These are phyloP conservation scores for Podospora tetraspora DNA, from an alignment of 495 filamentous ascomycete species.

Conservation along the genomic window DNA sequence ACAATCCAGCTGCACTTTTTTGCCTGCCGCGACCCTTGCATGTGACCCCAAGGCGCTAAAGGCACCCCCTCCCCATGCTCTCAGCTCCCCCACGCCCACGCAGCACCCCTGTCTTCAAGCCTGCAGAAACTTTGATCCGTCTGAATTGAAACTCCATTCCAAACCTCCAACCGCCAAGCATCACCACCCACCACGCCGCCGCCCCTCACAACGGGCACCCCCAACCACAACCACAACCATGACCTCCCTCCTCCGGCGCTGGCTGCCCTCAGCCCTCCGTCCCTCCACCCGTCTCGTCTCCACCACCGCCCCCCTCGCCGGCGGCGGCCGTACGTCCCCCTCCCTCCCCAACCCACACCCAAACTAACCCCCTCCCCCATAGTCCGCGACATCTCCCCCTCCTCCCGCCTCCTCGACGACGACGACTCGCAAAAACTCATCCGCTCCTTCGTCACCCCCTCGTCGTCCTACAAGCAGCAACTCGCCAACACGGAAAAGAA, in stretches of 20 bases:
- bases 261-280: background rate
- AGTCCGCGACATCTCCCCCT: background rate
- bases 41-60: background rate
- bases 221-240: background rate
- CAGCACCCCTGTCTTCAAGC: conserved; percentile 1
- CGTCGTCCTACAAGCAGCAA: conserved; percentile 4
- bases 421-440: conserved; percentile 5
- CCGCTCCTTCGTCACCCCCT: conserved; percentile 1
- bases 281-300: background rate
- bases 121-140: conserved; percentile 10
- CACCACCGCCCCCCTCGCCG: background rate
- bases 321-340: background rate
- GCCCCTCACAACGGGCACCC: background rate
- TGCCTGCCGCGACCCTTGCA: conserved; percentile 4
- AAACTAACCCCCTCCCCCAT: too few species aligned
- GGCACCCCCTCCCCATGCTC: background rate
- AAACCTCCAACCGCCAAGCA: conserved; percentile 6
- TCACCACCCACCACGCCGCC: background rate
- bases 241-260: conserved; percentile 8
- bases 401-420: conserved; percentile 8
- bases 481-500: conserved; percentile 2
- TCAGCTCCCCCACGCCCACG: background rate
- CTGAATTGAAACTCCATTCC: background rate
- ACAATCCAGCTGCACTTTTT: conserved; percentile 12
- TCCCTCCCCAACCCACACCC: too few species aligned